These are phyloP conservation scores for Incumbomyces lentus DNA, from an alignment of 2,329 filamentous ascomycete genomes.

Conservation along the genomic window DNA sequence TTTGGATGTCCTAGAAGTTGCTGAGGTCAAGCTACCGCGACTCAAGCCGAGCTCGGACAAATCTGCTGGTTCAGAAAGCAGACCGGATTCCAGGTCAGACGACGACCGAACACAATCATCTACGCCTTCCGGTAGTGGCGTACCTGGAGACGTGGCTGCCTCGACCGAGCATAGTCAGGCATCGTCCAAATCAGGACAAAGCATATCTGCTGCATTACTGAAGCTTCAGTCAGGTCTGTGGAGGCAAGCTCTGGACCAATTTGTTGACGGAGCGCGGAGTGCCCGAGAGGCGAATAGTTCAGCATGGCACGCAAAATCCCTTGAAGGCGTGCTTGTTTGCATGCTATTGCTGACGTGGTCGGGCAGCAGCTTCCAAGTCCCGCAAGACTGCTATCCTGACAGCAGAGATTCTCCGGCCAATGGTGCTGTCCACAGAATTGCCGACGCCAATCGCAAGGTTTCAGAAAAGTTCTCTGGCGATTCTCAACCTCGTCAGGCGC, in stretches of 20 bases:
- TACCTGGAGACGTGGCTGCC: not conserved
- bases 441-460: conserved; percentile 13
- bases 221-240: conserved; percentile 74
- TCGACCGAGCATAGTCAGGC: not conserved
- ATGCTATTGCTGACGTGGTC: conserved; percentile 77
- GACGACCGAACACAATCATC: not conserved
- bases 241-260: conserved; percentile 75
- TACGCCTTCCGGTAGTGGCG: not conserved
- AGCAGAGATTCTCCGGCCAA: not conserved
- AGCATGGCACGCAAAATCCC: conserved; percentile 91
- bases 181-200: not conserved
- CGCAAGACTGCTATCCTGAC: conserved; percentile 7
- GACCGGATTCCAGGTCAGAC: not conserved
- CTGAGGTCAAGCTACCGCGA: not conserved
- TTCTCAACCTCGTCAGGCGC: conserved; percentile 36
- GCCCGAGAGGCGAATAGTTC: conserved; percentile 77
- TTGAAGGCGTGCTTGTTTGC: conserved; percentile 77
- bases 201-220: not conserved
- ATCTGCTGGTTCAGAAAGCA: not conserved
- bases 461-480: not conserved
- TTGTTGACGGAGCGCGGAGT: conserved; percentile 67
- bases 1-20: not conserved
- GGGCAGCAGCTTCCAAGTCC: conserved; percentile 58
- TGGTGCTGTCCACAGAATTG: conserved; percentile 40
- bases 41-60: not conserved